Base-by-base conservation (phyloP, 2,329 filamentous ascomycete species). In the Pyrenochaeta sp. region DNA sequence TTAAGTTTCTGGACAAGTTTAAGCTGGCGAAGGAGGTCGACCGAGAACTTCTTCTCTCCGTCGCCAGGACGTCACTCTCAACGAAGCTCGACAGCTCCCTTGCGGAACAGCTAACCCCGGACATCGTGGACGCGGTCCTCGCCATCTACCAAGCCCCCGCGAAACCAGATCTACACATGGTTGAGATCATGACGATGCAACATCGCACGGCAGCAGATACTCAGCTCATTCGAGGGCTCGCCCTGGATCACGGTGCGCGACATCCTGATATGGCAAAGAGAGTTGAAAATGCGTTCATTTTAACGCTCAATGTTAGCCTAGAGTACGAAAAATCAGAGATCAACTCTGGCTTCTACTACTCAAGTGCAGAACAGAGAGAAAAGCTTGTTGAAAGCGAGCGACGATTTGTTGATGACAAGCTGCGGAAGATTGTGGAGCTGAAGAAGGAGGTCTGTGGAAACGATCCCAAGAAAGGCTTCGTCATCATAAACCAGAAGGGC, bases 111-210 rank as follows among this genome's bases (percentile, higher is more conserved):
- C 87, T 99, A 58, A 98, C 93, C 0, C 92, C 95, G 52, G 90
- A 92, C 69, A 97, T 99, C 71, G 95, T 98, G 71, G 95, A 99
- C 75, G 91, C 95, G 54, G 95, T 99, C 42, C 87, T 99, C 51
- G 87, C 95, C 61, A 99, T 99, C 76, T 93, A 97, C 82, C 85
- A 92, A 76, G 82, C 91, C 15, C 91, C 91, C 21, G 87, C 87
- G 59, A 98, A 98, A 82, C 96, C 96, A 51, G 95, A 99, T 79
- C 79, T 99, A 72, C 94, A 98, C 82, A 99, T 99, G 95, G 85
- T 99, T 64, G 95, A 99, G 80, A 98, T 99, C 70, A 99, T 99
- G 95, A 98, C 96, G 77, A 98, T 99, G 94, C 95, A 99, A 81
- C 95, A 99, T 82, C 90, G 94, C 67, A 92, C 91, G 46, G 93